These are phyloP conservation scores for Candida sithepensis DNA, from an alignment of 805 yeast species.

Conservation along the genomic window DNA sequence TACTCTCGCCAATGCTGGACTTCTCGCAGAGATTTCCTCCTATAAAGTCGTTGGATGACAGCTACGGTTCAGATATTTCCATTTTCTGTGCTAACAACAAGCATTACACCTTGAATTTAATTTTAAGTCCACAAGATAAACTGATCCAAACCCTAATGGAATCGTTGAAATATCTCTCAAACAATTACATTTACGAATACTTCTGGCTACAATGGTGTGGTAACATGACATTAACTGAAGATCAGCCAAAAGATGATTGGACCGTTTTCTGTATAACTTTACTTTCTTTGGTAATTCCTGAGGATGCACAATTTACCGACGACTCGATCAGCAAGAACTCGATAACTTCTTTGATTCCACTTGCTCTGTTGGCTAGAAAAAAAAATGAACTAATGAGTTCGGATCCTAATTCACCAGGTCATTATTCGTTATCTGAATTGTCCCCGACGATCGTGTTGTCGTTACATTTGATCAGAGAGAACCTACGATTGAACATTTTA, in stretches of 20 bases:
- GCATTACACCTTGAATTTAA: constrained; percentile 32
- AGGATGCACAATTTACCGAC: constrained; percentile 27
- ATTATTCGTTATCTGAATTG: constrained; percentile 46
- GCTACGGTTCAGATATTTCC: constrained; percentile 23
- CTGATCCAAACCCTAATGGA: constrained; percentile 44
- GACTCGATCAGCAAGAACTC: constrained; percentile 15
- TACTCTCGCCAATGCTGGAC: constrained; percentile 36
- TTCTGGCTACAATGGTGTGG: constrained; percentile 65
- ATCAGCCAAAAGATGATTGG: constrained; percentile 49
- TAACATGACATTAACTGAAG: constrained; percentile 39
- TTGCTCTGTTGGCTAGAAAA: constrained; percentile 17
- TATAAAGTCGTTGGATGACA: constrained; percentile 19
- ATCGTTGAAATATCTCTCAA: constrained; percentile 50
- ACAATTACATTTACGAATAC: constrained; percentile 53
- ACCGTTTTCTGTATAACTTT: constrained; percentile 50
- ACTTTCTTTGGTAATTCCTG: constrained; percentile 48
- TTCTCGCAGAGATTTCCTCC: constrained; percentile 22
- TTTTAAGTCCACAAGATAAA: constrained; percentile 42
- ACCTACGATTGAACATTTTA: constrained; percentile 54
- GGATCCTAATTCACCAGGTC: constrained; percentile 10
- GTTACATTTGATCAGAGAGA: constrained; percentile 77
- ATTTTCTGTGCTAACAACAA: constrained; percentile 18
- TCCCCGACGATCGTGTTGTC: constrained; percentile 63
- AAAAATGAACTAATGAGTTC: constrained; percentile 12
- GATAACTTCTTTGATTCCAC: constrained; percentile 25